A percentile compares a stretch with the other conserved stretches of the same genome.
These are phyloP conservation scores for Colletotrichum acutatum DNA, from an alignment of 2,329 filamentous ascomycete species.

Conservation along the genomic window DNA sequence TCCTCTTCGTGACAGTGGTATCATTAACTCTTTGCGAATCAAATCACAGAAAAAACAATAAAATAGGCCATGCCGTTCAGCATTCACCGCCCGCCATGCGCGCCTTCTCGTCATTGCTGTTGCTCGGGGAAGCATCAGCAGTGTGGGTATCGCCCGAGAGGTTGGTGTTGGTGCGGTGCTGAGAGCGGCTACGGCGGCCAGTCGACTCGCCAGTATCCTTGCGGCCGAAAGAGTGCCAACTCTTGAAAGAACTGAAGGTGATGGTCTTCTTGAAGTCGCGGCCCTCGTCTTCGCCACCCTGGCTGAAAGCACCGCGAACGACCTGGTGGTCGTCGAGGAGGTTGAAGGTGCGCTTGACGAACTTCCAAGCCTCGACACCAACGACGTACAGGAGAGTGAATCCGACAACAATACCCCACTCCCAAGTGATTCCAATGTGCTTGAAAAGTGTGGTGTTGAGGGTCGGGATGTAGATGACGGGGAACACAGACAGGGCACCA, in stretches of 20 bases:
- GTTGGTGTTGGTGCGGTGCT: slow-evolving; percentile 33
- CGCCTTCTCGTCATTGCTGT: slow-evolving; percentile 27
- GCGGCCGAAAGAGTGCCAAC: slow-evolving; percentile 55
- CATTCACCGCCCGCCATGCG: neutral
- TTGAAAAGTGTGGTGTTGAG: slow-evolving; percentile 79
- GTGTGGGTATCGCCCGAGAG: slow-evolving; percentile 35
- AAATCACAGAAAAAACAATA: slow-evolving; percentile 12
- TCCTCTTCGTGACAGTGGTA: slow-evolving; percentile 29
- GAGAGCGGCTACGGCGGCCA: slow-evolving; percentile 29
- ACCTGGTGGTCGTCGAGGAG: slow-evolving; percentile 64
- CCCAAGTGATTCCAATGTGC: slow-evolving; percentile 78
- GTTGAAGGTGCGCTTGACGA: slow-evolving; percentile 67
- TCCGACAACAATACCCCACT: slow-evolving; percentile 77
- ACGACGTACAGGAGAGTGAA: slow-evolving; percentile 72
- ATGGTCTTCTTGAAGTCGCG: slow-evolving; percentile 58
- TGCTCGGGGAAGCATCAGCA: slow-evolving; percentile 25
- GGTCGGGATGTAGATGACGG: slow-evolving; percentile 77
- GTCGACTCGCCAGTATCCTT: slow-evolving; percentile 53
- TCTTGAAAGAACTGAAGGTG: slow-evolving; percentile 63
- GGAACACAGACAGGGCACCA: slow-evolving; percentile 71
- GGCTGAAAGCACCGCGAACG: slow-evolving; percentile 61
- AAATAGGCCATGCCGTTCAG: neutral
- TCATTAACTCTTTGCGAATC: slow-evolving; percentile 26
- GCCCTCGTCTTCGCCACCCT: slow-evolving; percentile 58
- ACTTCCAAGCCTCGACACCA: slow-evolving; percentile 79